phyloP scores from a whole-genome alignment of 352 stramenopile species.

The Phytophthora capsici region DNA sequence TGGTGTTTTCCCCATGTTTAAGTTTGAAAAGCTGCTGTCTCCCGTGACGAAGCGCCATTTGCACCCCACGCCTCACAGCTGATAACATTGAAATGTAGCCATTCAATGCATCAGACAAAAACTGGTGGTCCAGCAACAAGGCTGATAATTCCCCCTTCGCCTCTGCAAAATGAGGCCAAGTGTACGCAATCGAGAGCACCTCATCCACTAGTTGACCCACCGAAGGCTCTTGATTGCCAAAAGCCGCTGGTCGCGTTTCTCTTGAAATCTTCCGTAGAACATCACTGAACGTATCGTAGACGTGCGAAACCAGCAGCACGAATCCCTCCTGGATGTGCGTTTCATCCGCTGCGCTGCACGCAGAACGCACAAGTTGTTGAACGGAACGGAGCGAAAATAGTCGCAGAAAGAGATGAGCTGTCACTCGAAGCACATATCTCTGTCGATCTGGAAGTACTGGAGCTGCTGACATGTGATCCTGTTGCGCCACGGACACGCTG shows the following conservation, averaged over 20 bases:
- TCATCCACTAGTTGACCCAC: slow-evolving; percentile 36
- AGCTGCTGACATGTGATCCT: background rate
- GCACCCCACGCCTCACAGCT: slow-evolving; percentile 6
- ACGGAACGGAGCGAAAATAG: slow-evolving; percentile 9
- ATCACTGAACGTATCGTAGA: slow-evolving; percentile 23
- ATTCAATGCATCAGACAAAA: slow-evolving; percentile 12
- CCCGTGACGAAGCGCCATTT: background rate
- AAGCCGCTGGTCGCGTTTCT: background rate
- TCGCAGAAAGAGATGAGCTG: slow-evolving; percentile 22
- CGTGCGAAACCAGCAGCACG: slow-evolving; percentile 15
- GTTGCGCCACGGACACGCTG: background rate
- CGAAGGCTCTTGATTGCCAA: background rate
- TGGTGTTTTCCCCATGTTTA: background rate
- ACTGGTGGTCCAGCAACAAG: slow-evolving; percentile 11
- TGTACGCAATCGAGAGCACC: slow-evolving; percentile 35
- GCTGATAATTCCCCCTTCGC: slow-evolving; percentile 10
- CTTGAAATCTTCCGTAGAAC: slow-evolving; percentile 9
- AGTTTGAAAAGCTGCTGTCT: background rate
- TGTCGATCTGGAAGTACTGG: background rate
- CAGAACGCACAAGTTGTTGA: slow-evolving; percentile 7
- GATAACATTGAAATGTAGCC: slow-evolving; percentile 8
- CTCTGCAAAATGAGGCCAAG: slow-evolving; percentile 7
- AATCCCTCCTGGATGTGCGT: slow-evolving; percentile 16
- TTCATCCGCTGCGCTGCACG: slow-evolving; percentile 1
- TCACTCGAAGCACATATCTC: background rate